Evolutionary conservation across 2,329 filamentous ascomycete species (phyloP), one percentile per base, ranked within the genome.

Genomic region (Colletotrichum cuscutae): DNA sequence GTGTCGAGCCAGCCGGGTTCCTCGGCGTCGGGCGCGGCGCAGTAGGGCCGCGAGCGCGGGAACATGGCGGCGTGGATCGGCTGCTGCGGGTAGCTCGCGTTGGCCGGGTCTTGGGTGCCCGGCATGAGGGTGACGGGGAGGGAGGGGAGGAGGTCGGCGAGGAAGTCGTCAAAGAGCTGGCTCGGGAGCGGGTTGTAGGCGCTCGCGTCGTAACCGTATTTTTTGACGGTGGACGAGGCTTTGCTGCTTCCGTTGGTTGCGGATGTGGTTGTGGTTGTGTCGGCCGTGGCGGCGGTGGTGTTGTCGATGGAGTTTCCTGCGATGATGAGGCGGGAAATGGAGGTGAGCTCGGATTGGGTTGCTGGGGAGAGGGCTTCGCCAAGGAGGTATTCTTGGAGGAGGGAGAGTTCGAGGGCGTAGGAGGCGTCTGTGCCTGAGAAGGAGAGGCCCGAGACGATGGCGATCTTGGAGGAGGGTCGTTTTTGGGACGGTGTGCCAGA

Each of bases 1-100:
- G 89, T 88, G 81, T 98, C 94, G 65, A 99, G 91, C 92, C 95
- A 98, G 24, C 93, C 91, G 0, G 89, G 84, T 61, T 90, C 85
- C 19, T 77, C 59, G 2, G 77, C 71, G n/a, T 59, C 74, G 32
- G 80, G 78, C 12, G 87, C 83, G 42, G 88, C 88, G 79, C 94
- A 98, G 12, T 94, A 99, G 8, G 89, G 85, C 75, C 95, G 89
- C 22, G 94, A 87, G 9, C 89, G 87, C 0, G 95, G 93, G 77
- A 99, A 97, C 90, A 99, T 95, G 73, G 97, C 96, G 5, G 94
- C 87, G 82, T 99, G 97, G 62, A 99, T 93, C 1, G 94, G 93
- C 81, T 98, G 97, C 79, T 99, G 97, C 0, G 97, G 97, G 32
- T 98, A 90, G 75, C 94, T 93, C 65, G 94, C 91, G 79, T 97